Conservation (phyloP, 352 stramenopile species). For the Thraustotheca clavata region DNA sequence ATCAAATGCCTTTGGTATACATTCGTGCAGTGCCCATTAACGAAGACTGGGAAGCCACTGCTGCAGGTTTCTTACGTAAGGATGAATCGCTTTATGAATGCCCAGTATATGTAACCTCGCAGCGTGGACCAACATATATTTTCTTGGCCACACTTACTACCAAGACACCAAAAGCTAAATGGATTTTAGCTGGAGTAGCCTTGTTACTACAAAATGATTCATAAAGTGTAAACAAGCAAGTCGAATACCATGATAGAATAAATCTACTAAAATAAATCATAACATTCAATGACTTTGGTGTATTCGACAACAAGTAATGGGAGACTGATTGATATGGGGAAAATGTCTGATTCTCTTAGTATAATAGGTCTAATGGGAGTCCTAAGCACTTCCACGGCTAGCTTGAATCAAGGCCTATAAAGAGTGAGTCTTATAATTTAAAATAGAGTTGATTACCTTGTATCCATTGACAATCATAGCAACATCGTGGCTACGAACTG, state of each 20-base stretch:
- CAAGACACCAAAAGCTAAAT: slow-evolving; percentile 74
- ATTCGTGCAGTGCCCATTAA: slow-evolving; percentile 90
- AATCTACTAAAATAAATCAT: too few relatives aligned
- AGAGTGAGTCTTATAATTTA: too few relatives aligned
- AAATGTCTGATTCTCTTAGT: too few relatives aligned
- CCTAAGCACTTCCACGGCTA: too few relatives aligned
- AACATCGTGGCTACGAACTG: slow-evolving; percentile 49
- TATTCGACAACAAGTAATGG: too few relatives aligned
- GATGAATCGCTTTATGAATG: slow-evolving; percentile 87
- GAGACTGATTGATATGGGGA: too few relatives aligned
- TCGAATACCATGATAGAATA: too few relatives aligned
- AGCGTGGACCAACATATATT: slow-evolving; percentile 92
- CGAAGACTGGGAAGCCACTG: slow-evolving; percentile 88
- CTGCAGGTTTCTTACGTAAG: slow-evolving; percentile 91
- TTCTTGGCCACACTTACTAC: slow-evolving; percentile 95
- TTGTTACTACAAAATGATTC: slow-evolving; percentile 91
- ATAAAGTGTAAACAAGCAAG: slow-evolving; percentile 33
- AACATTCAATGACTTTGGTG: too few relatives aligned
- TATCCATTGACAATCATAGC: slow-evolving; percentile 56
- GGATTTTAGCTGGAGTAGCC: slow-evolving; percentile 88
- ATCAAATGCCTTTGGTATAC: slow-evolving; percentile 85
- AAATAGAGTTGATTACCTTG: too few relatives aligned
- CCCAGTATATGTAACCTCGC: slow-evolving; percentile 94
- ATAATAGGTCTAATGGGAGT: too few relatives aligned
- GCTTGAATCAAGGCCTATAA: too few relatives aligned